These are phyloP conservation scores for Lactifluus rugatus DNA, from an alignment of 768 basidiomycete species.

Conservation along the genomic window DNA sequence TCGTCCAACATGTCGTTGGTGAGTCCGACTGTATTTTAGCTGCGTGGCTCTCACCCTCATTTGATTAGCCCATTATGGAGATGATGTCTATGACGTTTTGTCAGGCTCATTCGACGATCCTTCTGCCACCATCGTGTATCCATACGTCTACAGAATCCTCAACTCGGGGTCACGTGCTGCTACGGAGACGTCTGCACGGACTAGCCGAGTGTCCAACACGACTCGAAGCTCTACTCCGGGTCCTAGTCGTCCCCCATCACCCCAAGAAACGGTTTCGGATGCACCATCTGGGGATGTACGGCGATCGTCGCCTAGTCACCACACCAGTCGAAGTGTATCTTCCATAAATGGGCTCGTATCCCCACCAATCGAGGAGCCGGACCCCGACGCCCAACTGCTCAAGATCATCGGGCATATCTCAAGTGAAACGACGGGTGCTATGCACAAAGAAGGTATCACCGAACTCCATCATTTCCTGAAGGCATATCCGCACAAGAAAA, in stretches of 20 bases:
- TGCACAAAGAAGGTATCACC: conserved; percentile 91
- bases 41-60: conserved; percentile 17
- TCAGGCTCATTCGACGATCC: conserved; percentile 89
- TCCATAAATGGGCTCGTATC: conserved; percentile 51
- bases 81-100: conserved; percentile 84
- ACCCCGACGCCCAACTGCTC: conserved; percentile 76
- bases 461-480: conserved; percentile 91
- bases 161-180: conserved; percentile 48
- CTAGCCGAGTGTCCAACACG: conserved; percentile 28
- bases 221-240: conserved; percentile 46
- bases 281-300: conserved; percentile 34
- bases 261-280: conserved; percentile 49
- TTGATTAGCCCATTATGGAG: conserved; percentile 64
- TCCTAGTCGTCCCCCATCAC: conserved; percentile 63
- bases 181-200: conserved; percentile 29
- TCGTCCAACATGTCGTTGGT: conserved; percentile 96
- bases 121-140: conserved; percentile 95
- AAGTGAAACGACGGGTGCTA: conserved; percentile 77
- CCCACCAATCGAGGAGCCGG: conserved; percentile 64
- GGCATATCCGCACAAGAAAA: conserved; percentile 75
- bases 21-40: conserved; percentile 28
- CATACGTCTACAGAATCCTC: conserved; percentile 86
- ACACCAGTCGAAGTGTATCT: conserved; percentile 58
- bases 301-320: conserved; percentile 51
- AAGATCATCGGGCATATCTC: conserved; percentile 81